Conservation (phyloP, 73 alveolate species). For the Paramecium biaurelia region DNA sequence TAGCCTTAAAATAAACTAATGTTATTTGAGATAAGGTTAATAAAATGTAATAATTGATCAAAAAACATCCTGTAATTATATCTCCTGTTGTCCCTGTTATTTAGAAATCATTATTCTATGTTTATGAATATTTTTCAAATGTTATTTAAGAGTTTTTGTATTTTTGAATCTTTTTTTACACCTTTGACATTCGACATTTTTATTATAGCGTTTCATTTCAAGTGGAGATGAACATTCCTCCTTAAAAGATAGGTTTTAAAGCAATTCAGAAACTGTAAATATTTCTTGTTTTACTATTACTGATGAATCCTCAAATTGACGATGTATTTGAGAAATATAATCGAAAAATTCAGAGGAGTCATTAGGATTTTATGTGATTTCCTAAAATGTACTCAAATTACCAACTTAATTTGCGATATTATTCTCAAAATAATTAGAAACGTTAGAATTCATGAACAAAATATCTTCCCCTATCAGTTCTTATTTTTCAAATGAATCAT, state of each 20-base stretch:
- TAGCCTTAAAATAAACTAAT: too few relatives aligned
- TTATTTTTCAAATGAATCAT: neutral
- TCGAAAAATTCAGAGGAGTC: neutral
- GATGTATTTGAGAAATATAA: neutral
- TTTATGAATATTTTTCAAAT: neutral
- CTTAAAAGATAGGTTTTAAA: neutral
- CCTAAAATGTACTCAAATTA: neutral
- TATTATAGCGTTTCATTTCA: neutral
- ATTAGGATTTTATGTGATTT: neutral
- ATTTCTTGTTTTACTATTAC: neutral
- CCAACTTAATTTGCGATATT: neutral
- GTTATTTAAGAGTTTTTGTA: neutral
- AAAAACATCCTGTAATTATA: neutral
- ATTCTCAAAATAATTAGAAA: neutral
- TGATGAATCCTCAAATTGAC: neutral
- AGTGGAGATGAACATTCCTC: neutral
- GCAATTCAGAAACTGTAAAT: neutral
- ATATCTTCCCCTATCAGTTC: neutral
- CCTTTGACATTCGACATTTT: neutral
- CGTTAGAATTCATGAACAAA: neutral
- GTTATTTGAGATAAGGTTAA: neutral
- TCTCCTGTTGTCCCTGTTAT: neutral
- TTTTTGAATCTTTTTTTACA: neutral
- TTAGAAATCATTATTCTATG: neutral
- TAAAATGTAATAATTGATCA: neutral